Evolutionary conservation across 192 early-diverging fungal genomes (phyloP).

Genomic region (Allomyces macrogynus): DNA sequence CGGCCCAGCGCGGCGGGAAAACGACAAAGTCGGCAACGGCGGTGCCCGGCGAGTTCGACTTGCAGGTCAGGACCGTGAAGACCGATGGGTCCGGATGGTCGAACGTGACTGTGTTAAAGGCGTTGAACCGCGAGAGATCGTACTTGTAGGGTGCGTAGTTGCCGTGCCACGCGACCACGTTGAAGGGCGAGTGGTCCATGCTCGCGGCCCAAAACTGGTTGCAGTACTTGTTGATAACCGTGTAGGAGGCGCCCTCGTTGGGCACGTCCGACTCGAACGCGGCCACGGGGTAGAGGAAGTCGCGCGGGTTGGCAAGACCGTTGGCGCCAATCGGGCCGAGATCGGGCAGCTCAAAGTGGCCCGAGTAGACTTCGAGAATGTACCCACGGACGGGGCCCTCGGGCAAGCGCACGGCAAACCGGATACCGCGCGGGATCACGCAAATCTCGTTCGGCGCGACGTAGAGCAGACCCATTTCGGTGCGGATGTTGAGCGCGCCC

Average conservation of each 20-base stretch:
- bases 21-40: constrained; percentile 90
- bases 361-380: constrained; percentile 69
- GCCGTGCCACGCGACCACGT: constrained; percentile 96
- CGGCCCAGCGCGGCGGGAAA: constrained; percentile 87
- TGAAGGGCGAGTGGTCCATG: constrained; percentile 64
- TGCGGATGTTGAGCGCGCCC: constrained; percentile 67
- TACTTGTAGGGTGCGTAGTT: constrained; percentile 95
- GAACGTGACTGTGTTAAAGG: constrained; percentile 68
- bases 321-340: constrained; percentile 91
- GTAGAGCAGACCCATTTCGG: constrained; percentile 69
- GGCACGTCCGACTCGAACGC: constrained; percentile 43
- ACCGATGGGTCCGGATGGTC: constrained; percentile 91
- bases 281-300: constrained; percentile 77
- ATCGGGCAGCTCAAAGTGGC: constrained; percentile 86
- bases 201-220: background rate
- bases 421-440: constrained; percentile 82
- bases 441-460: constrained; percentile 77
- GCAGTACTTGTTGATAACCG: constrained; percentile 16
- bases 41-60: constrained; percentile 62
- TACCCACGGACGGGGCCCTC: constrained; percentile 77
- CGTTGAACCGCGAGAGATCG: constrained; percentile 61
- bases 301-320: constrained; percentile 81
- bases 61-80: constrained; percentile 83
- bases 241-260: constrained; percentile 23
- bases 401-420: constrained; percentile 55